Evolutionary conservation across 768 basidiomycete species (phyloP).

Genomic region (Cubamyces lactineus): DNA sequence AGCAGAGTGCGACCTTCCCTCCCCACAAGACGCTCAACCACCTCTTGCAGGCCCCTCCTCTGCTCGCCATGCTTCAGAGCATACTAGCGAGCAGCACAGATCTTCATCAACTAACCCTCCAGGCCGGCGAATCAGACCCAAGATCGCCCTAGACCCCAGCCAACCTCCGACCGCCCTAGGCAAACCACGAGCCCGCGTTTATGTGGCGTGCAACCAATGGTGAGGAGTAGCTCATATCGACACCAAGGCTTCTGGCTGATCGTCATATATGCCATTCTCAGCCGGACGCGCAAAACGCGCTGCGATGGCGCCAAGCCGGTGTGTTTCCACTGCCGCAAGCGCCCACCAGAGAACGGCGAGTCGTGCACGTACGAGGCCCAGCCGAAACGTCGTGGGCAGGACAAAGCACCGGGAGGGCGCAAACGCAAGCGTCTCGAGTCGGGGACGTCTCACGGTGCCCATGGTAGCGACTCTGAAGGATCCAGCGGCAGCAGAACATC

Average conservation of each 20-base stretch:
- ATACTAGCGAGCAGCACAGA: background rate
- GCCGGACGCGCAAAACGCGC: slow-evolving; percentile 15
- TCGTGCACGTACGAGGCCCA: slow-evolving; percentile 14
- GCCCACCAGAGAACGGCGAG: slow-evolving; percentile 14
- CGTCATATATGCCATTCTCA: slow-evolving; percentile 46
- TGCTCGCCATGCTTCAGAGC: background rate
- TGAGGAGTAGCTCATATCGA: slow-evolving; percentile 37
- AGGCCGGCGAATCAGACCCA: slow-evolving; percentile 33
- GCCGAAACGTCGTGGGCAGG: slow-evolving; percentile 18
- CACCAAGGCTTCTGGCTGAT: slow-evolving; percentile 42
- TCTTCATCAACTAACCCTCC: slow-evolving; percentile 1
- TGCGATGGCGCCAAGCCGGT: slow-evolving; percentile 21
- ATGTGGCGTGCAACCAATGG: slow-evolving; percentile 83
- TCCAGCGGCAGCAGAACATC: slow-evolving; percentile 65
- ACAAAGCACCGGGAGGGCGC: slow-evolving; percentile 14
- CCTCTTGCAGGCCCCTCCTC: background rate
- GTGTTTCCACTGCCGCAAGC: slow-evolving; percentile 19
- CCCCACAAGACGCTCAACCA: background rate
- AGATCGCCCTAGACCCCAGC: slow-evolving; percentile 68
- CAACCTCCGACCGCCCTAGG: slow-evolving; percentile 82
- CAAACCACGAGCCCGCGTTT: slow-evolving; percentile 73
- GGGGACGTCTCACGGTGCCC: background rate
- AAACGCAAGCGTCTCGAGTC: background rate
- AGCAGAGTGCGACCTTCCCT: background rate
- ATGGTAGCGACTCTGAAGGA: slow-evolving; percentile 1